phyloP scores from a whole-genome alignment of 2,329 filamentous ascomycete species.

The Claviceps pazoutovae region DNA sequence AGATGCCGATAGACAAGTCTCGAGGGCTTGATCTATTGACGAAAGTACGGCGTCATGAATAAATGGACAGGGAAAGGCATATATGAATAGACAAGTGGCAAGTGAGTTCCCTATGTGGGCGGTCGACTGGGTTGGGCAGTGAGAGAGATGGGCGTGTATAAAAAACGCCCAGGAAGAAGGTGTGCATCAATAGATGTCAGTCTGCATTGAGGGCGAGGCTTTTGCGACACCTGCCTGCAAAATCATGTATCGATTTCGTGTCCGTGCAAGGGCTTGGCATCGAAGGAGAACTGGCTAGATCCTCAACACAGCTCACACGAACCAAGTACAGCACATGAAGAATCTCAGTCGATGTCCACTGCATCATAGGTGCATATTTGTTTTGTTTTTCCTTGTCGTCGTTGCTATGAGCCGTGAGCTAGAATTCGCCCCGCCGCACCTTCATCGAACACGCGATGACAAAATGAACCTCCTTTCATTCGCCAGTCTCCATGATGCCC shows the following conservation, averaged over 20 bases:
- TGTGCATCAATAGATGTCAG: no score
- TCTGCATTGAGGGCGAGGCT: no score
- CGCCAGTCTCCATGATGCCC: constrained; percentile 36
- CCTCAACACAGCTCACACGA: no score
- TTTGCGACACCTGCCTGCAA: no score
- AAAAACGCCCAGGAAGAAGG: no score
- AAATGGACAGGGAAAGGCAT: no score
- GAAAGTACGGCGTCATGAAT: no score
- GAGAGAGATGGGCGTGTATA: no score
- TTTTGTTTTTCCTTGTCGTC: background rate
- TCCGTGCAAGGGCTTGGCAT: background rate
- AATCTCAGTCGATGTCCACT: background rate
- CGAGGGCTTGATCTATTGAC: background rate
- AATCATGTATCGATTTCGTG: background rate
- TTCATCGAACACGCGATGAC: constrained; percentile 18
- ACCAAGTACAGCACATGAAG: no score
- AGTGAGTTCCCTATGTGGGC: no score
- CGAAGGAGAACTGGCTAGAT: background rate
- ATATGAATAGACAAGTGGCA: no score
- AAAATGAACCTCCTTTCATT: constrained; percentile 26
- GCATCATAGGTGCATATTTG: background rate
- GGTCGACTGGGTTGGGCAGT: no score
- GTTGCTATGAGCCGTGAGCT: background rate
- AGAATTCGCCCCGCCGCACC: background rate
- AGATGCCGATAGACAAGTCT: background rate